These are phyloP conservation scores for Blumeria hordei DNA, from an alignment of 2,329 filamentous ascomycete species.

Conservation along the genomic window DNA sequence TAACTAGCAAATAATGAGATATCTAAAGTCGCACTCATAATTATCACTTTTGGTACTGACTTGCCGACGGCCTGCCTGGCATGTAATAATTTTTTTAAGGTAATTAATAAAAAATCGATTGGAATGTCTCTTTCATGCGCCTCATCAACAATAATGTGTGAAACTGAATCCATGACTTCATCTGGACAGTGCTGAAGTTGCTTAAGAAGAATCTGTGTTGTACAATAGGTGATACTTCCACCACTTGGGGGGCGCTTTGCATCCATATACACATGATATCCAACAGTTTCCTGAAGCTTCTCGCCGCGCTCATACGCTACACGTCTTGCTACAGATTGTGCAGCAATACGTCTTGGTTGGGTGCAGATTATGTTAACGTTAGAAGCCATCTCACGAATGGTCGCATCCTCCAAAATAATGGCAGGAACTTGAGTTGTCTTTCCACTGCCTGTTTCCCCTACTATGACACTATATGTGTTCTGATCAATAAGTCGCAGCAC, in stretches of 20 bases:
- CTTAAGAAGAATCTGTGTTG: conserved; percentile 70
- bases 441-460: conserved; percentile 81
- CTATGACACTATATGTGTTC: conserved; percentile 78
- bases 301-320: conserved; percentile 75
- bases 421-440: conserved; percentile 94
- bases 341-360: conserved; percentile 80
- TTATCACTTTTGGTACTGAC: conserved; percentile 61
- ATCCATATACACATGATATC: conserved; percentile 73
- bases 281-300: conserved; percentile 59
- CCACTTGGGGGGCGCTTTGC: conserved; percentile 40
- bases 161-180: conserved; percentile 65
- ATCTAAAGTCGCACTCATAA: conserved; percentile 91
- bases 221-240: conserved; percentile 69
- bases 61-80: conserved; percentile 36
- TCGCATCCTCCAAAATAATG: conserved; percentile 77
- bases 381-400: conserved; percentile 44
- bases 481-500: conserved; percentile 58
- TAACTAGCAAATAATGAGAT: conserved; percentile 61
- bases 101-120: conserved; percentile 75
- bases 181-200: conserved; percentile 57
- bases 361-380: conserved; percentile 79
- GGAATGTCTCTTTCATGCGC: conserved; percentile 84
- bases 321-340: conserved; percentile 71
- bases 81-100: conserved; percentile 64
- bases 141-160: conserved; percentile 82